Evolutionary conservation across 805 yeast genomes (phyloP).

Genomic region (Lachancea lanzarotensis): DNA sequence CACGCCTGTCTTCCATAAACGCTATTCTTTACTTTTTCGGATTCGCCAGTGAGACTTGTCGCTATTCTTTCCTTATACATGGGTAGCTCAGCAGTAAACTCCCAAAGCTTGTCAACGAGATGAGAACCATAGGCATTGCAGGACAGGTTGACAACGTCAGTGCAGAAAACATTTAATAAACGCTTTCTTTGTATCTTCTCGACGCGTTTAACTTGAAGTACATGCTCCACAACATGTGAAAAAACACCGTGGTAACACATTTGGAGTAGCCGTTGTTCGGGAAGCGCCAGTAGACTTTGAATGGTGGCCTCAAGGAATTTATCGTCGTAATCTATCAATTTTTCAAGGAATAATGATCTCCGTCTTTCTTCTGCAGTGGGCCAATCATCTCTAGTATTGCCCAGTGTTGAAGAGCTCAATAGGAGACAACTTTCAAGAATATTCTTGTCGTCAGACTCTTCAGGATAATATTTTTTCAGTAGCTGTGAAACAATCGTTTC

Average conservation of each 20-base stretch:
- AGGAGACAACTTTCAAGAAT: conserved; percentile 64
- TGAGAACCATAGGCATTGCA: conserved; percentile 91
- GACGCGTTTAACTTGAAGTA: conserved; percentile 45
- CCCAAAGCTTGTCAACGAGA: conserved; percentile 79
- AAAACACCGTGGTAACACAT: conserved; percentile 88
- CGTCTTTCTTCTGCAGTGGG: conserved; percentile 87
- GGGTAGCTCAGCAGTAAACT: conserved; percentile 66
- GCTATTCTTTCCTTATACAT: conserved; percentile 86
- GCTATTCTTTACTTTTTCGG: conserved; percentile 72
- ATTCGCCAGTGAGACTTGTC: conserved; percentile 48
- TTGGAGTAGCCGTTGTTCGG: conserved; percentile 54
- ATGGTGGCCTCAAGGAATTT: conserved; percentile 51
- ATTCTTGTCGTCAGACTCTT: conserved; percentile 34
- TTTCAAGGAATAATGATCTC: conserved; percentile 66
- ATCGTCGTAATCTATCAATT: conserved; percentile 61
- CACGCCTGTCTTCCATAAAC: conserved; percentile 86
- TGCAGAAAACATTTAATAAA: conserved; percentile 58
- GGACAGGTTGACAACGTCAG: conserved; percentile 52
- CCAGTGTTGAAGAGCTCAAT: conserved; percentile 64
- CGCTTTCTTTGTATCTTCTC: conserved; percentile 54
- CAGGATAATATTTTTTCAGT: conserved; percentile 39
- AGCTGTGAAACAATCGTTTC: conserved; percentile 50
- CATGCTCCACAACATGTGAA: conserved; percentile 77
- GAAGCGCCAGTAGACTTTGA: conserved; percentile 53
- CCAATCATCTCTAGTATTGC: conserved; percentile 82